A percentile compares a stretch with the other conserved stretches of the same genome.
phyloP scores from a whole-genome alignment of 441 rosid genomes.

The Bruguiera hainesii region DNA sequence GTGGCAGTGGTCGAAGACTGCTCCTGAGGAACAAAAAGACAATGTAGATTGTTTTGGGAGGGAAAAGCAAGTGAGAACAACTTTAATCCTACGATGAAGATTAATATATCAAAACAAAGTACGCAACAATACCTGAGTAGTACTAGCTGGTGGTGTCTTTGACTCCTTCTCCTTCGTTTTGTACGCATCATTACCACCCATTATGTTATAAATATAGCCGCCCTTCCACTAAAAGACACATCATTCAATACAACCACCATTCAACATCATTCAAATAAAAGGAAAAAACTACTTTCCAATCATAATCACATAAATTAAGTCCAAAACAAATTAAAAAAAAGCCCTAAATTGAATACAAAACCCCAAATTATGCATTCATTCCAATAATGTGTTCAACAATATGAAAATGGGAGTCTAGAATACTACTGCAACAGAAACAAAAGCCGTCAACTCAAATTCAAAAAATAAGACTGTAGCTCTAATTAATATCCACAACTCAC shows the following conservation, averaged over 20 bases:
- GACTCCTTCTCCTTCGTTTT: conserved; percentile 78
- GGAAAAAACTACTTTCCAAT: conserved; percentile 1
- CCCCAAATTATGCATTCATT: neutral
- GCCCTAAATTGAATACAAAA: neutral
- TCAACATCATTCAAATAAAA: neutral
- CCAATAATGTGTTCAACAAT: neutral
- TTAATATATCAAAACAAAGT: conserved; percentile 7
- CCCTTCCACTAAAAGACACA: conserved; percentile 34
- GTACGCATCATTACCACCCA: conserved; percentile 73
- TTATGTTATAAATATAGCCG: conserved; percentile 27
- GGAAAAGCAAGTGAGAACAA: neutral
- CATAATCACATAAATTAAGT: neutral
- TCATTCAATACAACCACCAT: conserved; percentile 36
- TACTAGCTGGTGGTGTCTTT: conserved; percentile 46
- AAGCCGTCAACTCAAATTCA: neutral
- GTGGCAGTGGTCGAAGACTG: conserved; percentile 51
- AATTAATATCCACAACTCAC: neutral
- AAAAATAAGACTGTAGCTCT: neutral
- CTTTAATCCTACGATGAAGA: conserved; percentile 5
- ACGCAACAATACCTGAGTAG: conserved; percentile 52
- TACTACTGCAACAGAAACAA: neutral
- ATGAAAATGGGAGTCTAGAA: neutral
- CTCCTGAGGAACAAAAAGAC: conserved; percentile 48
- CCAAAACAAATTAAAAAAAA: neutral
- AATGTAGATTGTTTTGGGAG: conserved; percentile 3